These are phyloP conservation scores for Quercus tomentella DNA, from an alignment of 331 rosid genomes.

Conservation along the genomic window DNA sequence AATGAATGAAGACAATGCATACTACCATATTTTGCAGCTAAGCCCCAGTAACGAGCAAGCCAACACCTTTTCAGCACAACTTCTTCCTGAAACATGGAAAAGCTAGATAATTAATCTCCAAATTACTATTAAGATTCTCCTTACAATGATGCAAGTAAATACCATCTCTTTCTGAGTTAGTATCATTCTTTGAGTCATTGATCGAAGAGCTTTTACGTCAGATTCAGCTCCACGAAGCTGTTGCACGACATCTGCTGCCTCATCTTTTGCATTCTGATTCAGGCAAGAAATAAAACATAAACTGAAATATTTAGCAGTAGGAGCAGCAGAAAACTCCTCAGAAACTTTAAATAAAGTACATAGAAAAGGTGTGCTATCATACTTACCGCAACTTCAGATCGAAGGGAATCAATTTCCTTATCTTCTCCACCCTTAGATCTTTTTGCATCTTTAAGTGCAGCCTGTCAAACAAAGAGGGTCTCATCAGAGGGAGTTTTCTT, in stretches of 20 bases:
- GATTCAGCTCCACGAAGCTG: constrained; percentile 77
- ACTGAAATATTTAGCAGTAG: constrained; percentile 4
- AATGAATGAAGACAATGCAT: constrained; percentile 14
- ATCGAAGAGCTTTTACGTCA: constrained; percentile 79
- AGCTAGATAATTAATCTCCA: constrained; percentile 14
- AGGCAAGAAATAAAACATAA: constrained; percentile 16
- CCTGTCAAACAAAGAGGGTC: constrained; percentile 45
- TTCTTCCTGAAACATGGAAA: constrained; percentile 73
- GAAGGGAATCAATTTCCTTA: constrained; percentile 62
- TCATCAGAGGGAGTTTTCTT: not conserved
- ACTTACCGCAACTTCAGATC: constrained; percentile 58
- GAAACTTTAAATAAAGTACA: not conserved
- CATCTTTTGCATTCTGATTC: constrained; percentile 72
- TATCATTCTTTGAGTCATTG: constrained; percentile 96
- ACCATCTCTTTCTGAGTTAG: constrained; percentile 98
- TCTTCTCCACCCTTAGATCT: constrained; percentile 59
- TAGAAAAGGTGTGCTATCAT: constrained; percentile 2
- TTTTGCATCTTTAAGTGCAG: constrained; percentile 77
- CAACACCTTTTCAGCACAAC: constrained; percentile 99
- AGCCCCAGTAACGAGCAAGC: constrained; percentile 99
- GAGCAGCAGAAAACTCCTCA: constrained; percentile 7
- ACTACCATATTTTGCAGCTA: constrained; percentile 85
- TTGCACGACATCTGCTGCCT: constrained; percentile 41
- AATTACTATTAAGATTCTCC: constrained; percentile 13
- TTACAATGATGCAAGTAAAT: constrained; percentile 17